Conservation (phyloP, 208 protist genomes). For the Leishmania lainsoni region DNA sequence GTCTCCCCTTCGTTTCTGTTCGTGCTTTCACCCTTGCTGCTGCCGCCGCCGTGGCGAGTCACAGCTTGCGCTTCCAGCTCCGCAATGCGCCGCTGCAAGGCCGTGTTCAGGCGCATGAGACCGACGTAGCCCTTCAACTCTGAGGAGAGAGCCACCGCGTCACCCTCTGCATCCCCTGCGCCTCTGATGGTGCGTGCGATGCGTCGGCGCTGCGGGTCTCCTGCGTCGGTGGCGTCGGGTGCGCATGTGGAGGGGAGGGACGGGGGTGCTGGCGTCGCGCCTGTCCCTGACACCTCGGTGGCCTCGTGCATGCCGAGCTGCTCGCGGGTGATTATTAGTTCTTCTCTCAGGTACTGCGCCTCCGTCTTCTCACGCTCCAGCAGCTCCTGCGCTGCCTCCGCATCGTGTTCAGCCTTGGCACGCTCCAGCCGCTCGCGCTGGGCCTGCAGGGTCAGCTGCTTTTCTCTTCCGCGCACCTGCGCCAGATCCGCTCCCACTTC, state of each 20-base stretch:
- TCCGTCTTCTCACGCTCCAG: conserved; percentile 32
- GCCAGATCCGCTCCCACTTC: conserved; percentile 60
- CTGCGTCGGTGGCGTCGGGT: neutral
- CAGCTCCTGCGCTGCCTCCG: conserved; percentile 25
- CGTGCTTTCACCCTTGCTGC: neutral
- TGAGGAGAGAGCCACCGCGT: conserved; percentile 33
- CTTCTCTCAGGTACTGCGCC: conserved; percentile 42
- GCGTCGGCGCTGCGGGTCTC: neutral
- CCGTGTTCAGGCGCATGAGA: conserved; percentile 65
- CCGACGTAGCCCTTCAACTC: conserved; percentile 70
- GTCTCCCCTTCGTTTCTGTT: neutral
- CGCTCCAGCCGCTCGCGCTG: conserved; percentile 45
- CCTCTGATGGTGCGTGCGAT: neutral
- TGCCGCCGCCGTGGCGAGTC: neutral
- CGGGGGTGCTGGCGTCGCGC: neutral
- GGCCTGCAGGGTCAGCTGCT: conserved; percentile 40
- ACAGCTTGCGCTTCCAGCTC: conserved; percentile 43
- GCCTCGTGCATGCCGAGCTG: conserved; percentile 45
- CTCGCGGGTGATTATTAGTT: conserved; percentile 42
- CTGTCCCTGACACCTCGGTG: conserved; percentile 1
- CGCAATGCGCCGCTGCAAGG: conserved; percentile 42
- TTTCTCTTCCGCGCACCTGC: conserved; percentile 44
- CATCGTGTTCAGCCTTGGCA: conserved; percentile 38
- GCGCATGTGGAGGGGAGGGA: neutral
- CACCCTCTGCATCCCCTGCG: neutral